A percentile compares a stretch with the other conserved stretches of the same genome.
phyloP scores from a whole-genome alignment of 495 filamentous ascomycete species.

The Aspergillus affinis region DNA sequence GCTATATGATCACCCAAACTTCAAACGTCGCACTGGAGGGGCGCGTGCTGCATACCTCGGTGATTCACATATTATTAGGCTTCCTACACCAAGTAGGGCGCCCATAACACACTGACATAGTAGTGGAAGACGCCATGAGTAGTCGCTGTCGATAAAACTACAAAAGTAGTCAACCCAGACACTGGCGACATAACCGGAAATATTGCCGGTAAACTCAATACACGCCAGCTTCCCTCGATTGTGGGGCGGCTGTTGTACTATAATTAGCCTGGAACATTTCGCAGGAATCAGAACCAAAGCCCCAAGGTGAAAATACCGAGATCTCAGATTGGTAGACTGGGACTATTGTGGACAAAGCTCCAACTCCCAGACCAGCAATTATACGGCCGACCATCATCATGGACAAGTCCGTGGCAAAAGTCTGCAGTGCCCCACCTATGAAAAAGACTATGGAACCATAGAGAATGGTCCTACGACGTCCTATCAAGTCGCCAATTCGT shows the following conservation, averaged over 20 bases:
- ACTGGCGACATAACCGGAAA: constrained; percentile 89
- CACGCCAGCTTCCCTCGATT: constrained; percentile 94
- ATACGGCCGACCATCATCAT: constrained; percentile 94
- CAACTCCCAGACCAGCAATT: constrained; percentile 90
- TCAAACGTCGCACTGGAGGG: constrained; percentile 2
- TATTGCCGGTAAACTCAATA: constrained; percentile 97
- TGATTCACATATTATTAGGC: constrained; percentile 92
- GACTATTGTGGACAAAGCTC: constrained; percentile 93
- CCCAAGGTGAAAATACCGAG: constrained; percentile 31
- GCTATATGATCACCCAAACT: not conserved
- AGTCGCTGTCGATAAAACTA: constrained; percentile 79
- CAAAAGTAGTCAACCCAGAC: constrained; percentile 99
- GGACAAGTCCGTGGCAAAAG: constrained; percentile 74
- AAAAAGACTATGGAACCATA: constrained; percentile 94
- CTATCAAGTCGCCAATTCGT: constrained; percentile 86
- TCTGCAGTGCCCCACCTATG: constrained; percentile 82
- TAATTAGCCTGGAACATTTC: constrained; percentile 16
- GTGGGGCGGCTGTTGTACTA: constrained; percentile 67
- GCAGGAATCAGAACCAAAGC: not conserved
- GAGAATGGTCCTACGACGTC: constrained; percentile 84
- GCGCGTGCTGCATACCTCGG: constrained; percentile 63
- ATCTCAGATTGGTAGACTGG: constrained; percentile 99
- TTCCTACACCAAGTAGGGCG: constrained; percentile 75
- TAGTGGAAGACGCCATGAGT: constrained; percentile 88
- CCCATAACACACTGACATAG: constrained; percentile 96